A percentile compares a stretch with the other conserved stretches of the same genome.
phyloP scores from a whole-genome alignment of 1,284 basidiomycete genomes.

The Melampsora americana region DNA sequence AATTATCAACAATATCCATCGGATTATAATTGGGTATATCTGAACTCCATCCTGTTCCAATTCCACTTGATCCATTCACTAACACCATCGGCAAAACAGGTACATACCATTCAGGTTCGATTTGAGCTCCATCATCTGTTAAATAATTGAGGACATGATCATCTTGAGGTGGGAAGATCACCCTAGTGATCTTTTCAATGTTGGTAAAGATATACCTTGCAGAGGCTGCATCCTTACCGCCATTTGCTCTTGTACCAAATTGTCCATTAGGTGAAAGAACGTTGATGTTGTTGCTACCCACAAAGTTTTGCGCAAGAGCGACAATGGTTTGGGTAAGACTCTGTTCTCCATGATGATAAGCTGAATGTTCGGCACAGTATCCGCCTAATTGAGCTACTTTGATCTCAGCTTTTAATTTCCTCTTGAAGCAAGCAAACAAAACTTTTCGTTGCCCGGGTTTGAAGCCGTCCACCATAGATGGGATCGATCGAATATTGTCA shows the following conservation, averaged over 20 bases:
- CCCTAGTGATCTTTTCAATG: conserved; percentile 71
- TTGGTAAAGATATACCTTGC: conserved; percentile 96
- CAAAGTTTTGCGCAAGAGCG: conserved; percentile 87
- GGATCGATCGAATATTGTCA: conserved; percentile 93
- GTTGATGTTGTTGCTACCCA: conserved; percentile 95
- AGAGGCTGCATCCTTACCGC: conserved; percentile 92
- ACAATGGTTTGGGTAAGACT: conserved; percentile 86
- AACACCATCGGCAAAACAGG: conserved; percentile 85
- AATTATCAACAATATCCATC: conserved; percentile 78
- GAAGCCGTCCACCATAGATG: conserved; percentile 86
- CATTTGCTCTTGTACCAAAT: conserved; percentile 83
- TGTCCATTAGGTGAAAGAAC: conserved; percentile 86
- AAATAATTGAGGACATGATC: conserved; percentile 79
- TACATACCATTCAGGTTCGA: conserved; percentile 95
- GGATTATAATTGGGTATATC: conserved; percentile 92
- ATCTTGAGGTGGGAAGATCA: conserved; percentile 77
- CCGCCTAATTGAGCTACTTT: conserved; percentile 96
- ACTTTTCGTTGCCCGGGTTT: conserved; percentile 99
- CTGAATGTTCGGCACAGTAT: conserved; percentile 88
- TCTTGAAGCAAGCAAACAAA: conserved; percentile 90
- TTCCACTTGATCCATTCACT: conserved; percentile 93
- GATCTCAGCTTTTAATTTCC: conserved; percentile 85
- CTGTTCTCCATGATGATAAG: conserved; percentile 93
- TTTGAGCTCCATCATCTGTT: conserved; percentile 78
- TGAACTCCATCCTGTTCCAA: conserved; percentile 98